A percentile compares a stretch with the other conserved stretches of the same genome.
Conservation (phyloP, 2,329 filamentous ascomycete genomes). For the Cylindrodendrum hubeiense region DNA sequence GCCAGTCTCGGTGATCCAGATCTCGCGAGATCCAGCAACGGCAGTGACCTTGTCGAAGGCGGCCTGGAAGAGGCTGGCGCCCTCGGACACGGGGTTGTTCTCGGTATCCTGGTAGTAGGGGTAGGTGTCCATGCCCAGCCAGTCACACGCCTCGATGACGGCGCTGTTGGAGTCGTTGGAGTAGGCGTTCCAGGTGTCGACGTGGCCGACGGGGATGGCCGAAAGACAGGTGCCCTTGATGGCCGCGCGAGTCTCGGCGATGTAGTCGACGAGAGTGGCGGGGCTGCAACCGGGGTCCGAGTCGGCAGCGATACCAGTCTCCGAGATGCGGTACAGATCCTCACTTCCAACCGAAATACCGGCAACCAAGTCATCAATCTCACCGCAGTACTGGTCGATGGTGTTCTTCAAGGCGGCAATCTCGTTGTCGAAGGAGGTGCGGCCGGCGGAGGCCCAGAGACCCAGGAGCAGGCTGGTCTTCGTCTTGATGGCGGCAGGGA, state of each 20-base stretch:
- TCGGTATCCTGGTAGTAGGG: constrained; percentile 83
- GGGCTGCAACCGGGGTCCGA: constrained; percentile 74
- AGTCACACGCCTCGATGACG: constrained; percentile 79
- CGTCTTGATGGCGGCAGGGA: constrained; percentile 85
- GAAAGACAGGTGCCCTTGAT: constrained; percentile 73
- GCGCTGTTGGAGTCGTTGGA: constrained; percentile 78
- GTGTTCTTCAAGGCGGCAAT: constrained; percentile 77
- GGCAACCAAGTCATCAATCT: constrained; percentile 75
- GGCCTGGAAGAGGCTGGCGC: constrained; percentile 75
- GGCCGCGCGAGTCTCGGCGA: constrained; percentile 73
- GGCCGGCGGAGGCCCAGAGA: constrained; percentile 82
- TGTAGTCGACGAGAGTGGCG: constrained; percentile 74
- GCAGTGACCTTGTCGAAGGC: constrained; percentile 71
- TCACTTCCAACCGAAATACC: constrained; percentile 90
- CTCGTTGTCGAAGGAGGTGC: constrained; percentile 76
- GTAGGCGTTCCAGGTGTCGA: constrained; percentile 90
- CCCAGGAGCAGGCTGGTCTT: constrained; percentile 84
- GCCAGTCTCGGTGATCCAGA: constrained; percentile 92
- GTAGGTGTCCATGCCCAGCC: constrained; percentile 87
- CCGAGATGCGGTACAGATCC: constrained; percentile 85
- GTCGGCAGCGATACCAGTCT: constrained; percentile 73
- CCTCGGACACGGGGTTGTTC: constrained; percentile 74
- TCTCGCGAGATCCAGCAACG: constrained; percentile 73
- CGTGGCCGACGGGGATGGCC: constrained; percentile 78
- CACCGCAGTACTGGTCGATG: constrained; percentile 75